These are phyloP conservation scores for Clitoria ternatea DNA, from an alignment of 306 rosid species.

Conservation along the genomic window DNA sequence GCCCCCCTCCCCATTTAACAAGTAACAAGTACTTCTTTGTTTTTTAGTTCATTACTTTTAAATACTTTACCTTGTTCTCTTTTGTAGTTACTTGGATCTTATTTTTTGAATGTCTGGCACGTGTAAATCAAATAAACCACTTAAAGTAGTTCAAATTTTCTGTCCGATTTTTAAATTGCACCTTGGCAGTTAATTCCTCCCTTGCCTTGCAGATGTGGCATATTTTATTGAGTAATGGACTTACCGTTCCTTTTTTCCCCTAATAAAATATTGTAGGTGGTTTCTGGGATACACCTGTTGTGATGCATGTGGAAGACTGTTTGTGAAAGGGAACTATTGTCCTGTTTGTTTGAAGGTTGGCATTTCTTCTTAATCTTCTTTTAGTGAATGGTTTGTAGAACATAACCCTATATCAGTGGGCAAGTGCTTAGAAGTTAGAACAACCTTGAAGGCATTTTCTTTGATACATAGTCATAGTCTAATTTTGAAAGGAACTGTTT, in stretches of 20 bases:
- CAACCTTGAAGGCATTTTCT: neutral
- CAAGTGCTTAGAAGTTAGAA: neutral
- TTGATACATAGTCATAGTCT: neutral
- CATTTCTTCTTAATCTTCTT: constrained; percentile 15
- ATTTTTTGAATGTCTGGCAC: neutral
- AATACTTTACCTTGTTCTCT: neutral
- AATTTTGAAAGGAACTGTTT: neutral
- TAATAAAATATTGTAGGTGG: constrained; percentile 57
- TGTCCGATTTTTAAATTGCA: neutral
- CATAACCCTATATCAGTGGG: neutral
- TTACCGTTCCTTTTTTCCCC: constrained; percentile 16
- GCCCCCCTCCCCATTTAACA: neutral
- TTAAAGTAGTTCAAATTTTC: neutral
- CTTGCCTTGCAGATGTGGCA: neutral
- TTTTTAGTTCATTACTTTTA: neutral
- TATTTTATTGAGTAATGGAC: constrained; percentile 3
- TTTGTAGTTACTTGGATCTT: neutral
- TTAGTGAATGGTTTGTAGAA: neutral
- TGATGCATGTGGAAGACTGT: constrained; percentile 98
- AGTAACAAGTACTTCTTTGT: neutral
- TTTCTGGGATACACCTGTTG: constrained; percentile 96
- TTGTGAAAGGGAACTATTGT: constrained; percentile 95
- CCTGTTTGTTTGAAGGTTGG: constrained; percentile 97
- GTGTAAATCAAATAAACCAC: neutral
- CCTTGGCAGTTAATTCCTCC: neutral